Percentiles rank a stretch among this genome's conserved stretches.
Evolutionary conservation across 2,329 filamentous ascomycete genomes (phyloP).

Genomic region (Botrytis paeoniae): DNA sequence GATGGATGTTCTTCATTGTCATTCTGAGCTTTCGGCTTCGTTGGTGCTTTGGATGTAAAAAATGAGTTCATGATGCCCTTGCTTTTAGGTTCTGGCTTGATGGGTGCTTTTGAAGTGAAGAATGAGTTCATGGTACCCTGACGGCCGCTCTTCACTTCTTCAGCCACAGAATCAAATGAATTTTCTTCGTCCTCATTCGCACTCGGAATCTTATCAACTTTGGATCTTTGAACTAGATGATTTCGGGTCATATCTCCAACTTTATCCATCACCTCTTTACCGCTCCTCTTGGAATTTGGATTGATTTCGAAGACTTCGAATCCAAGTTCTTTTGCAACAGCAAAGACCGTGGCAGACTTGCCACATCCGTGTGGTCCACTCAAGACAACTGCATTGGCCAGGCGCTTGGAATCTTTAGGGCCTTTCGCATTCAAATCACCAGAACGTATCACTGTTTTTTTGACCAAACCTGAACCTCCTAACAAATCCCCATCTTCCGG

Average conservation of each 20-base stretch:
- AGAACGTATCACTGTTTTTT: conserved; percentile 54
- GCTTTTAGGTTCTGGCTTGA: conserved; percentile 29
- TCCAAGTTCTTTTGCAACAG: conserved; percentile 83
- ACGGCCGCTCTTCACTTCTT: conserved; percentile 63
- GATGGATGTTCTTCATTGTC: conserved; percentile 33
- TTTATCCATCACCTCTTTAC: conserved; percentile 84
- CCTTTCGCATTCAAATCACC: conserved; percentile 39
- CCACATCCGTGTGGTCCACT: conserved; percentile 88
- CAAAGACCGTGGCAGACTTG: conserved; percentile 90
- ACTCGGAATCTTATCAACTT: conserved; percentile 34
- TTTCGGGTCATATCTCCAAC: conserved; percentile 98
- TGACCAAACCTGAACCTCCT: conserved; percentile 41
- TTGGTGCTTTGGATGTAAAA: conserved; percentile 58
- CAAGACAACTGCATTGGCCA: conserved; percentile 77
- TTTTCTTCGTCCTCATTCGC: conserved; percentile 39
- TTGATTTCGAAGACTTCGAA: conserved; percentile 98
- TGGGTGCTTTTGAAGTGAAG: conserved; percentile 58
- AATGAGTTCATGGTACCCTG: conserved; percentile 80
- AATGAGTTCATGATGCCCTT: conserved; percentile 69
- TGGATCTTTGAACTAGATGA: conserved; percentile 70
- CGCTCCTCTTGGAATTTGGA: conserved; percentile 74
- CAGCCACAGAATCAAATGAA: conserved; percentile 46
- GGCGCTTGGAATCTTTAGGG: conserved; percentile 46
- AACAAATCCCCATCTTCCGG: conserved; percentile 48
- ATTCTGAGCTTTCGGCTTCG: conserved; percentile 29